Base-by-base conservation (phyloP, 306 rosid genomes). In the Vigna mungo region DNA sequence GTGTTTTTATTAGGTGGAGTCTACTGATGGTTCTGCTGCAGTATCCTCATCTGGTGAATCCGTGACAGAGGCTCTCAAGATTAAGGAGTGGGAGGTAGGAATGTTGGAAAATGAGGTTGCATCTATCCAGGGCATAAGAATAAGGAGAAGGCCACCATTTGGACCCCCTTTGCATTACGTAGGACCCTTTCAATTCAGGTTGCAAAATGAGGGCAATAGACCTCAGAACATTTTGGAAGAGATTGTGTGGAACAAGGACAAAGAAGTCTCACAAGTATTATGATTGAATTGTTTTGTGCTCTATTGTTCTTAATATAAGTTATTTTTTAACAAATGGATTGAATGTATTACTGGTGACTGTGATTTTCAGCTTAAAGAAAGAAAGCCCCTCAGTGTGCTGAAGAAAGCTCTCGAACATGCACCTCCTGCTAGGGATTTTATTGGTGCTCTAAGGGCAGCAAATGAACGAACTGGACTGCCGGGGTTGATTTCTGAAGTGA, bases 401-500 rank as follows among this genome's bases (percentile, higher is more conserved):
- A 91, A 80, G 86, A 88, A 87, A 69, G 87, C 78, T 37, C 84
- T 92, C 52, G 89, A 84, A 5, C 83, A 77, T 77, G 91, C 90
- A 70, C 89, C 97, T 64, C 93, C 97, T 48, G 77, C 88, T 52
- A 88, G 97, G 85, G 96, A 96, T 77, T 96, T 96, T 53, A 61
- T 89, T 74, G 96, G 96, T 64, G 97, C 98, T 79, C 81, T 96
- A 61, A 89, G 84, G 80, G 92, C 81, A 0, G 97, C 98, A 7
- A 78, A 86, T 75, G 81, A 66, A 5, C 87, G 97, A 89, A 91
- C 98, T 60, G 91, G 94, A 55, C 47, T 92, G 41, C 98, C 99
- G 7, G 99, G 92, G 79, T 80, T 96, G 88, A 96, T 96, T 52
- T 98, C 99, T 78, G 99, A 92, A 88, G 99, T 92, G 83, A 96